phyloP scores from a whole-genome alignment of 1,139 yeast species.

The Yamadazyma jaroonii region DNA sequence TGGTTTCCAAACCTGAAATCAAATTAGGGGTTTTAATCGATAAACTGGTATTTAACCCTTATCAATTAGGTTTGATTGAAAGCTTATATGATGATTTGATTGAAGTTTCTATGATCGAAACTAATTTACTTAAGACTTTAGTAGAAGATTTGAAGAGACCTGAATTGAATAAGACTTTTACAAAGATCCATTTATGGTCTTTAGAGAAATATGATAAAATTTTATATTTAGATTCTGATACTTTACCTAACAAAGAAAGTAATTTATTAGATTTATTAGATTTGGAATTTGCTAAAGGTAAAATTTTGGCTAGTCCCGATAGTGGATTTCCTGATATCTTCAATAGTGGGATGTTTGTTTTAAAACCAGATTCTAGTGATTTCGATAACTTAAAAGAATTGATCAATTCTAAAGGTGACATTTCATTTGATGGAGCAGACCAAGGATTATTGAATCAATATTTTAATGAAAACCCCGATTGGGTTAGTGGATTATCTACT shows the following conservation, averaged over 20 bases:
- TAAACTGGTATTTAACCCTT: constrained; percentile 21
- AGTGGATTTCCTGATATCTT: constrained; percentile 95
- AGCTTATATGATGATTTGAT: constrained; percentile 30
- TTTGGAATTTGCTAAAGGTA: constrained; percentile 31
- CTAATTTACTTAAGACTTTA: constrained; percentile 23
- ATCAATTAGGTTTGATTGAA: constrained; percentile 27
- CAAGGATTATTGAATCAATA: constrained; percentile 88
- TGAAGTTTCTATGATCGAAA: constrained; percentile 26
- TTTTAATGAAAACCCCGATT: constrained; percentile 52
- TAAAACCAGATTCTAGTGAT: constrained; percentile 53
- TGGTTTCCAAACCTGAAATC: constrained; percentile 9
- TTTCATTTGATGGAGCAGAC: constrained; percentile 90
- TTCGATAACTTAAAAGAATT: constrained; percentile 43
- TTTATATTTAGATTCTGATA: constrained; percentile 81
- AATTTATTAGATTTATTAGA: constrained; percentile 27
- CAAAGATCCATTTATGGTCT: constrained; percentile 75
- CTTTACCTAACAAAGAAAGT: constrained; percentile 51
- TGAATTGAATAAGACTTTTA: constrained; percentile 67
- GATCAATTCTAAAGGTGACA: constrained; percentile 27
- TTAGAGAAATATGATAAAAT: constrained; percentile 52
- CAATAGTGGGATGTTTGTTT: constrained; percentile 80
- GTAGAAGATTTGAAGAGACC: constrained; percentile 56
- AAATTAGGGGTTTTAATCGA: constrained; percentile 38
- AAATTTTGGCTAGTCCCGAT: constrained; percentile 80
- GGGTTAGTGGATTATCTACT: constrained; percentile 27